Conservation (phyloP, 352 stramenopile genomes). For the Thraustochytrium sp. region DNA sequence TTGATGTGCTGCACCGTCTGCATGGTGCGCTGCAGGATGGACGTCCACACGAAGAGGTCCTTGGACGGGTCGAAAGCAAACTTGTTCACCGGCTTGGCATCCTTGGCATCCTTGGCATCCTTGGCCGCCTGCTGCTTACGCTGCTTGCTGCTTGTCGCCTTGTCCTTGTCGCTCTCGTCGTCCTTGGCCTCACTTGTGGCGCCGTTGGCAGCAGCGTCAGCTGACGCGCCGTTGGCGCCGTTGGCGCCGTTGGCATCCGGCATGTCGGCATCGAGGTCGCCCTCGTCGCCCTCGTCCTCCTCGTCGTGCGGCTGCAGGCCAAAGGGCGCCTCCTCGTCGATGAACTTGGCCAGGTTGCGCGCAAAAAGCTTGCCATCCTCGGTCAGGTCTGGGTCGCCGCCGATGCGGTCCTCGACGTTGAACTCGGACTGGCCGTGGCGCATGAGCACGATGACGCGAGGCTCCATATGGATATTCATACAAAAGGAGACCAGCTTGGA, state of each 20-base stretch:
- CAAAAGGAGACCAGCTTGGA: conserved; percentile 79
- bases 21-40: conserved; percentile 87
- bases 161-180: conserved; percentile 46
- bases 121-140: too few species aligned
- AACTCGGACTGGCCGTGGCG: conserved; percentile 95
- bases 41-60: conserved; percentile 82
- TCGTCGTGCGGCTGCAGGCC: background rate
- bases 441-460: conserved; percentile 90
- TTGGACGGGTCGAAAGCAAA: conserved; percentile 56
- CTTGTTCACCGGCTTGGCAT: background rate
- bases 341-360: conserved; percentile 75
- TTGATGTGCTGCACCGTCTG: conserved; percentile 86
- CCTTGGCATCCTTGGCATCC: background rate
- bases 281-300: background rate
- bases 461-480: conserved; percentile 87
- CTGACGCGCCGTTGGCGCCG: background rate
- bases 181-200: conserved; percentile 50
- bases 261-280: too few species aligned
- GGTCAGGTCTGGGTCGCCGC: conserved; percentile 85
- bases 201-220: background rate
- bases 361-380: conserved; percentile 85
- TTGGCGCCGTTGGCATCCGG: too few species aligned
- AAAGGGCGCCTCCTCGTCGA: background rate
- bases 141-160: too few species aligned
- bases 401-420: conserved; percentile 93